Base-by-base conservation (phyloP, 768 basidiomycete genomes). In the Tricholoma bakamatsutake region DNA sequence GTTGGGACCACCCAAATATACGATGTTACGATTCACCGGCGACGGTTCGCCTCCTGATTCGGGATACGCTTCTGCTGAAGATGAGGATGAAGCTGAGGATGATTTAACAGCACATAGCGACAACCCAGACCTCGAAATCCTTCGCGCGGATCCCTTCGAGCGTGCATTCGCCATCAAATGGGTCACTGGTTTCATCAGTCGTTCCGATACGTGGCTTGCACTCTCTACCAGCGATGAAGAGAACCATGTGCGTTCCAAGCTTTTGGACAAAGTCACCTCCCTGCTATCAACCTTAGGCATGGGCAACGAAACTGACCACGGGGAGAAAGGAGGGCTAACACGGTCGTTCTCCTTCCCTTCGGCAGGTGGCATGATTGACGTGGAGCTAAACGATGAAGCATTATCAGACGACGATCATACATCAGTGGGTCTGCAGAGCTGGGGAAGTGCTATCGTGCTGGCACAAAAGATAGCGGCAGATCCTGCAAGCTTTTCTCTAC, bases 371-470 rank as follows among this genome's bases (percentile, higher is more conserved):
- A 49, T 56, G 15, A 68, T 86, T 43, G 62, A 66, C 15, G 74
- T 87, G 50, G 76, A 85, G 67, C 73, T 92, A 33, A 87, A 86
- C 64, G 89, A 92, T 61, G 88, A 82, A 1, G 80, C 85, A 1
- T 71, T 89, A 39, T 73, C 80, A 27, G 72, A 69, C 31, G 74
- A 78, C 12, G 89, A 91, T 64, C 85, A 91, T 66, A 90, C 88
- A 9, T 84, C 83, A 15, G 89, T 91, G 31, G 90, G 91, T 0
- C 71, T 93, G 43, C 90, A 93, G 68, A 91, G 87, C 63, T 93
- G 91, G 90, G 89, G 83, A 8, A 85, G 87, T 62, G 80, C 84
- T 15, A 87, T 90, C 63, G 69, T 89, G 34, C 76, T 93, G 47
- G 84, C 83, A 1, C 79, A 85, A 61, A 76, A 78, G 46, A 74